Evolutionary conservation across 768 basidiomycete species (phyloP), one percentile per base, ranked within the genome.

Genomic region (Kwoniella sp.): DNA sequence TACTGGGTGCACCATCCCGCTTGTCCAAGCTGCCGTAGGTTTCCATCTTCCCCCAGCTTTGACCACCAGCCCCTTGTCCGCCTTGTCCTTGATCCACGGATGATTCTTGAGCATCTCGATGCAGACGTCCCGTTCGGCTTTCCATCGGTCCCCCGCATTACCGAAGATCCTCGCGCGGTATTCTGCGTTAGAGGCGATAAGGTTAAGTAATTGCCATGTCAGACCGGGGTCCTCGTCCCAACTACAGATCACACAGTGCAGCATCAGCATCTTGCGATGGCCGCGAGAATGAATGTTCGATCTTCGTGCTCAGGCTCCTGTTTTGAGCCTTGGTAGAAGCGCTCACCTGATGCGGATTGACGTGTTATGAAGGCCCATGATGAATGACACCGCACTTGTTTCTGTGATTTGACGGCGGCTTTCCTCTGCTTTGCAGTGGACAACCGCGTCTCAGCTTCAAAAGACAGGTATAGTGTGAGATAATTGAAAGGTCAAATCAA

Each of bases 71-170:
- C 53, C 53, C 22, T 54, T 54, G 28, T 54, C 53, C 11, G 53
- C 53, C 30, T 54, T 54, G 28, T 54, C 53, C 29, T 23, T 26
- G 28, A 54, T 54, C 53, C 53, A 54, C 29, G 53, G 26, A 26
- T 54, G 26, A 31, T 30, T 29, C 20, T 30, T 30, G 5, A 54
- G 53, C 28, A 54, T 54, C 28, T 54, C 53, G 8, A 54, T 54
- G 22, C 53, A 54, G 28, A 54, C 26, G 31, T 54, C 53, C 8
- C 53, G 53, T 17, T 54, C 53, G 20, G 53, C 53, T 20, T n/a
- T 54, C 53, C 53, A 54, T n/a, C 53, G 26, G 13, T 54, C 53
- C 4, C 53, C 53, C 4, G 53, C 25, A 54, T 31, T 54, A n/a
- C 53, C 53, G 53, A 28, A 54, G 26, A 54, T 26, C 17, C 53